Percentiles rank a stretch among this genome's conserved stretches.
Conservation (phyloP, 2,329 filamentous ascomycete species). For the Uncinocarpus reesii region DNA sequence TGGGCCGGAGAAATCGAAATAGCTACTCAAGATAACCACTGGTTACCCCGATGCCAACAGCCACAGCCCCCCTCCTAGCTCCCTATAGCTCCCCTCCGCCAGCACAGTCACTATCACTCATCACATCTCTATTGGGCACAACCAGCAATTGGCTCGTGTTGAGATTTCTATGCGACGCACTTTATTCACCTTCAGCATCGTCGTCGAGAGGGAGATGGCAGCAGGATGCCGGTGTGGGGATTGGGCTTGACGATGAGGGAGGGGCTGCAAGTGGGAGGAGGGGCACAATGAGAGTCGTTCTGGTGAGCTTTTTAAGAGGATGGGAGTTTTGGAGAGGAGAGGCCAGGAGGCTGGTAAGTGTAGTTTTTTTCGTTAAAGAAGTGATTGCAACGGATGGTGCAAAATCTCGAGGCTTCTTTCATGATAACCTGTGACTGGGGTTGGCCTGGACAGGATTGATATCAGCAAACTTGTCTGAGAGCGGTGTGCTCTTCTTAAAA, state of each 20-base stretch:
- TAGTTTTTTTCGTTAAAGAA: not conserved
- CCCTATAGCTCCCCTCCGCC: conserved; percentile 26
- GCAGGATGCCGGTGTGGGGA: conserved; percentile 16
- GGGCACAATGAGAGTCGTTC: conserved; percentile 46
- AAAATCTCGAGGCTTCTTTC: not conserved
- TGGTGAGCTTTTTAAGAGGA: conserved; percentile 76
- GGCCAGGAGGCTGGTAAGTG: conserved; percentile 53
- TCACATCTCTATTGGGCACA: conserved; percentile 38
- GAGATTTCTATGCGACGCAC: conserved; percentile 41
- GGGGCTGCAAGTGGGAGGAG: conserved; percentile 1
- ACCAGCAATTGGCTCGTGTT: conserved; percentile 49
- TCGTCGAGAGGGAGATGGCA: conserved; percentile 16
- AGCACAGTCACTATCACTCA: conserved; percentile 32
- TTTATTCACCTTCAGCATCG: conserved; percentile 22
- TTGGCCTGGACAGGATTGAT: no score
- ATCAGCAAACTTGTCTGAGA: no score
- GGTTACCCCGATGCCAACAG: conserved; percentile 15
- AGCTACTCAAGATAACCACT: not conserved
- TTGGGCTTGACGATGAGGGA: conserved; percentile 7
- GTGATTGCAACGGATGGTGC: no score
- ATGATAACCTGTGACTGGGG: not conserved
- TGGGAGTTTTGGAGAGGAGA: conserved; percentile 68
- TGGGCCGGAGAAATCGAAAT: not conserved
- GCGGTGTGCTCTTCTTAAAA: no score
- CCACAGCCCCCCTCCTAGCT: conserved; percentile 15